phyloP scores from a whole-genome alignment of 176 grass and related monocot species.

The Puya raimondii region DNA sequence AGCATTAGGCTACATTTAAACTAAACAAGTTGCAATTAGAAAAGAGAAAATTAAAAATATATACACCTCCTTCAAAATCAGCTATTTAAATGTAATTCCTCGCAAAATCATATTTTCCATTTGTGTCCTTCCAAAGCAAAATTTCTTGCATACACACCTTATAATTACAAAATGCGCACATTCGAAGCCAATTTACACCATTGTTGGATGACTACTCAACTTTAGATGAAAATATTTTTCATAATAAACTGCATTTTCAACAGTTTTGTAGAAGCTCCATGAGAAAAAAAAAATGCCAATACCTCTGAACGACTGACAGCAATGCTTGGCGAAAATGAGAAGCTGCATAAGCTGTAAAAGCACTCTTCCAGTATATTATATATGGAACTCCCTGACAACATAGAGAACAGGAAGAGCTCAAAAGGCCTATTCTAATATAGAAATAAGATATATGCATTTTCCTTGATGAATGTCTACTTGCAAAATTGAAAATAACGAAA shows the following conservation, averaged over 20 bases:
- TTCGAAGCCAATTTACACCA: too few species aligned
- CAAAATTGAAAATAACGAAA: neutral
- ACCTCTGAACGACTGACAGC: slow-evolving; percentile 59
- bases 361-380: slow-evolving; percentile 70
- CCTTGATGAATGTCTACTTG: neutral
- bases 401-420: slow-evolving; percentile 8
- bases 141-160: too few species aligned
- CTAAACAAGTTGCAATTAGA: too few species aligned
- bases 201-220: too few species aligned
- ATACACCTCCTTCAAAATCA: too few species aligned
- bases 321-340: slow-evolving; percentile 60
- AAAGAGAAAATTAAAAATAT: too few species aligned
- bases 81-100: too few species aligned
- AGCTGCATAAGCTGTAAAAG: slow-evolving; percentile 50
- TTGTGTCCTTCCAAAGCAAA: too few species aligned
- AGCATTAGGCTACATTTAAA: slow-evolving; percentile 12
- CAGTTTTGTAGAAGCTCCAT: neutral
- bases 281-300: slow-evolving; percentile 7
- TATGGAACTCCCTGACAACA: slow-evolving; percentile 49
- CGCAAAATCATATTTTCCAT: too few species aligned
- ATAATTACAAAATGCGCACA: too few species aligned
- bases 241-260: too few species aligned
- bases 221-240: too few species aligned
- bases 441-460: neutral
- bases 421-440: neutral